These are phyloP conservation scores for Moricandia moricandioides DNA, from an alignment of 345 rosid species.

Conservation along the genomic window DNA sequence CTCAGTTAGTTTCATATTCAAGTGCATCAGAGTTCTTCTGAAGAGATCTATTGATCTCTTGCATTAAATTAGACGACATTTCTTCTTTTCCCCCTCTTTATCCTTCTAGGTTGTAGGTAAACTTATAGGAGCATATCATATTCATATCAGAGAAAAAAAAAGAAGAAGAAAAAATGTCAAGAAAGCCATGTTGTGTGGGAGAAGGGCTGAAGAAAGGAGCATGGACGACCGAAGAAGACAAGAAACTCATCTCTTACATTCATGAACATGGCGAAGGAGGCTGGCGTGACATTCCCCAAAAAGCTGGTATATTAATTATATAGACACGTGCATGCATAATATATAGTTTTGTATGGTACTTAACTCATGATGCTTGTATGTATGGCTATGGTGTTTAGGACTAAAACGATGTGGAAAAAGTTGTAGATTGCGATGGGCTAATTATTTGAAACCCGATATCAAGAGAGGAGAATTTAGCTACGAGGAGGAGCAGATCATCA, in stretches of 20 bases:
- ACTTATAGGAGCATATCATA: too few species aligned
- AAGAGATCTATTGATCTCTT: constrained; percentile 28
- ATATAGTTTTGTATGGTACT: background rate
- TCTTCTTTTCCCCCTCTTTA: background rate
- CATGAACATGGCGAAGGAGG: constrained; percentile 36
- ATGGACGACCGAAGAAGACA: constrained; percentile 37
- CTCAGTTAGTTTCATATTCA: constrained; percentile 30
- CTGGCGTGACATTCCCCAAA: constrained; percentile 39
- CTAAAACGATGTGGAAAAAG: constrained; percentile 50
- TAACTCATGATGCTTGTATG: background rate
- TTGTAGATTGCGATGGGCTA: constrained; percentile 48
- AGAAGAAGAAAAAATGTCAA: constrained; percentile 18
- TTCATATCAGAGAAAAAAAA: background rate
- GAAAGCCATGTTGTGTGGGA: constrained; percentile 40
- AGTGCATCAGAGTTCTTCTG: constrained; percentile 32
- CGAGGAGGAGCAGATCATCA: constrained; percentile 43
- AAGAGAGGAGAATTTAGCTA: constrained; percentile 46
- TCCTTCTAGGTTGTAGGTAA: too few species aligned
- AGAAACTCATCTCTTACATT: constrained; percentile 36
- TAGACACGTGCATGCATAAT: background rate
- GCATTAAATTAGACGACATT: constrained; percentile 23
- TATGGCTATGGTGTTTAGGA: constrained; percentile 28
- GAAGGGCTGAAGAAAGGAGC: constrained; percentile 41
- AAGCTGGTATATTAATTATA: constrained; percentile 29
- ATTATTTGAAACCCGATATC: constrained; percentile 44